phyloP scores from a whole-genome alignment of 2,329 filamentous ascomycete genomes.

The Fusarium haematococcum region DNA sequence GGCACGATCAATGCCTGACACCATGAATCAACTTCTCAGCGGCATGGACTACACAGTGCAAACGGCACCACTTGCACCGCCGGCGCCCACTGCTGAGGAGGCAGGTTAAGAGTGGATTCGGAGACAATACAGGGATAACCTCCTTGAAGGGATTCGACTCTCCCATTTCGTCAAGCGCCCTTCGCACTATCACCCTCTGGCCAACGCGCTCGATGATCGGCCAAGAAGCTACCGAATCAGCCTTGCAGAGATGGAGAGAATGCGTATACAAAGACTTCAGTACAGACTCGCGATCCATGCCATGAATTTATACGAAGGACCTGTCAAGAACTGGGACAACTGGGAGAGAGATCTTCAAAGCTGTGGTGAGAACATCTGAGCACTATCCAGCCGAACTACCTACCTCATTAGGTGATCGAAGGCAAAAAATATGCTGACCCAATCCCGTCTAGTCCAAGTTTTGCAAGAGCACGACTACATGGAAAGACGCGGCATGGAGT shows the following conservation, averaged over 20 bases:
- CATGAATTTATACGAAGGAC: neutral
- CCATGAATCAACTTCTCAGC: too few species aligned
- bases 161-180: neutral
- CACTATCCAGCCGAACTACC: too few species aligned
- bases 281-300: neutral
- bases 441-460: neutral
- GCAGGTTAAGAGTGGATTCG: neutral
- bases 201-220: neutral
- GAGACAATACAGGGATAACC: neutral
- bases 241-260: neutral
- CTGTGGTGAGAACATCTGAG: neutral
- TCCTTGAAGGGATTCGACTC: neutral
- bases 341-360: neutral
- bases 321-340: neutral
- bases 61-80: neutral
- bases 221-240: neutral
- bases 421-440: neutral
- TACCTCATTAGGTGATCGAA: too few species aligned
- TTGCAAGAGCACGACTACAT: neutral
- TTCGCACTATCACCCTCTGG: neutral
- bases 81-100: neutral
- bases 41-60: too few species aligned
- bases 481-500: neutral
- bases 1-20: too few species aligned
- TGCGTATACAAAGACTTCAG: neutral